Evolutionary conservation across 2,329 filamentous ascomycete genomes (phyloP).

Genomic region (Dactylellina parvicollis): DNA sequence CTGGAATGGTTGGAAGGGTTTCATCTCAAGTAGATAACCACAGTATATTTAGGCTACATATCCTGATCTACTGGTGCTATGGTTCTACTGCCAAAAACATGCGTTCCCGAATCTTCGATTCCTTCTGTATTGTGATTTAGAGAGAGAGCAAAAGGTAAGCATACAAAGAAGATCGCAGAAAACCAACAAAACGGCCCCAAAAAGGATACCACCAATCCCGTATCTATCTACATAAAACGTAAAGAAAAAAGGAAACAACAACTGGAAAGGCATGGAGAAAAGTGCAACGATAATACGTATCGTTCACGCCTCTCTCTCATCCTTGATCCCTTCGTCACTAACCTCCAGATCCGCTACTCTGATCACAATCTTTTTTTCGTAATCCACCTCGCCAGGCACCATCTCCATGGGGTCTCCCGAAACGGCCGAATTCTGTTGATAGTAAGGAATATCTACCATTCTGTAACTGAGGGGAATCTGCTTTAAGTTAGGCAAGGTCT

Average conservation of each 20-base stretch:
- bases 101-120: too few relatives aligned
- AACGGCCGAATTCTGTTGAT: conserved; percentile 8
- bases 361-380: background rate
- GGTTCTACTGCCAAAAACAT: too few relatives aligned
- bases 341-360: conserved; percentile 12
- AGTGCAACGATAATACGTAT: conserved; percentile 37
- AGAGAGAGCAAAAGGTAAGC: background rate
- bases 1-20: too few relatives aligned
- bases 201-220: conserved; percentile 1
- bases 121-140: too few relatives aligned
- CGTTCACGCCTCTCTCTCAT: conserved; percentile 33
- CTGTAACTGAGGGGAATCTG: background rate
- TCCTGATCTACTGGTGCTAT: too few relatives aligned
- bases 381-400: background rate
- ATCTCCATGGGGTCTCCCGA: background rate
- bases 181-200: conserved; percentile 5
- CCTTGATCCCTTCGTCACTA: conserved; percentile 27
- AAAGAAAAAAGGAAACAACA: background rate
- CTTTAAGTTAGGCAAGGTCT: conserved; percentile 11
- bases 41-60: too few relatives aligned
- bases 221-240: conserved; percentile 22
- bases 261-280: conserved; percentile 1
- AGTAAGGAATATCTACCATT: conserved; percentile 16
- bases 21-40: too few relatives aligned
- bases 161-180: background rate